Percentiles rank a stretch among this genome's conserved stretches.
Conservation (phyloP, 768 basidiomycete species). For the Mycena alexandri region DNA sequence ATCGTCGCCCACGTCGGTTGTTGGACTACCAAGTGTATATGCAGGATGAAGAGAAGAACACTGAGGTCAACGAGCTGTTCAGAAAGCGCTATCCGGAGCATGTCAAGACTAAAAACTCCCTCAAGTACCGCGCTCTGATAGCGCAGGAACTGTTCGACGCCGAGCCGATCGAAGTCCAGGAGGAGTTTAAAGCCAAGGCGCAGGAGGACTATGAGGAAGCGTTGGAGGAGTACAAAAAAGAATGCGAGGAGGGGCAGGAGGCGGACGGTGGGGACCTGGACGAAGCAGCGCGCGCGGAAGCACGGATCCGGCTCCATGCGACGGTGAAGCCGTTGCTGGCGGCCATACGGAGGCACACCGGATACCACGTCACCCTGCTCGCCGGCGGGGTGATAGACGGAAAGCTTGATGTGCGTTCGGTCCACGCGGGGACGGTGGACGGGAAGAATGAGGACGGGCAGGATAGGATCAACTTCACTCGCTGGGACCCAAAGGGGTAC, state of each 20-base stretch:
- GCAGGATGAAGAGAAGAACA: conserved; percentile 1
- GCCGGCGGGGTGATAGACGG: background rate
- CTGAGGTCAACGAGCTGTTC: background rate
- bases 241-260: background rate
- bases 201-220: background rate
- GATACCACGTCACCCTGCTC: background rate
- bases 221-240: background rate
- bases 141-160: background rate
- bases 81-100: background rate
- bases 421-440: background rate
- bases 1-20: background rate
- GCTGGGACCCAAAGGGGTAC: background rate
- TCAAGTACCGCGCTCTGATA: background rate
- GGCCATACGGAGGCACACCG: background rate
- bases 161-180: background rate
- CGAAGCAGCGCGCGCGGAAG: background rate
- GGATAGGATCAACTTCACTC: background rate
- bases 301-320: background rate
- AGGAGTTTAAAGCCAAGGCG: background rate
- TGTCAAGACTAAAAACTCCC: background rate
- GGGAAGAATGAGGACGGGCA: background rate
- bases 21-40: background rate
- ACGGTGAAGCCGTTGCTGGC: background rate
- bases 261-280: background rate
- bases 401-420: background rate